Evolutionary conservation across 2,329 filamentous ascomycete species (phyloP).

Genomic region (Talaromyces sp.): DNA sequence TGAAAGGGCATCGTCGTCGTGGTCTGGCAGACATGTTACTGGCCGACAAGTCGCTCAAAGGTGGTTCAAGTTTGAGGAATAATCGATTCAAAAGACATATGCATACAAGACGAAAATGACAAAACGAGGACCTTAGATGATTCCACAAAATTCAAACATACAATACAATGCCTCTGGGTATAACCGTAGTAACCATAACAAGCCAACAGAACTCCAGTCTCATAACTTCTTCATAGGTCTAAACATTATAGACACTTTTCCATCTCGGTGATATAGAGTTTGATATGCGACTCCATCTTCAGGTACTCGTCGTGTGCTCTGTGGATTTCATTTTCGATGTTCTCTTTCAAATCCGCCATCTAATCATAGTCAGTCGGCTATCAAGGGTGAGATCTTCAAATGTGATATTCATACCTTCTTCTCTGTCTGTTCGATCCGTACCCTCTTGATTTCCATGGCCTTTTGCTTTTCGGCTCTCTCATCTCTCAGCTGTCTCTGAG

Average conservation of each 20-base stretch:
- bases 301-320: conserved; percentile 89
- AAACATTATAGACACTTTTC: conserved; percentile 71
- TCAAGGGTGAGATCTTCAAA: background rate
- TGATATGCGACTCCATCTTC: conserved; percentile 96
- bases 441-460: conserved; percentile 86
- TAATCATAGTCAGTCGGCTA: conserved; percentile 41
- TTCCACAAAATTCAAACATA: conserved; percentile 25
- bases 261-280: conserved; percentile 98
- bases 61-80: conserved; percentile 61
- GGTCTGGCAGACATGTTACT: conserved; percentile 60
- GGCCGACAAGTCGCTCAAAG: conserved; percentile 59
- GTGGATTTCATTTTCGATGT: conserved; percentile 92
- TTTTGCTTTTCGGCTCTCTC: conserved; percentile 83
- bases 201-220: conserved; percentile 37
- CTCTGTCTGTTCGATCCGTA: conserved; percentile 97
- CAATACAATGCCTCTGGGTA: conserved; percentile 37
- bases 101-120: background rate
- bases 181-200: conserved; percentile 32
- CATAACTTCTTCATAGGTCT: conserved; percentile 4
- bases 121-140: background rate
- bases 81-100: conserved; percentile 19
- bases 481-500: conserved; percentile 77
- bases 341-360: conserved; percentile 98
- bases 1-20: conserved; percentile 47
- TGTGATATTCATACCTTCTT: conserved; percentile 71